Evolutionary conservation across 441 rosid species (phyloP), one percentile per base, ranked within the genome.

Genomic region (Theobroma grandiflorum): DNA sequence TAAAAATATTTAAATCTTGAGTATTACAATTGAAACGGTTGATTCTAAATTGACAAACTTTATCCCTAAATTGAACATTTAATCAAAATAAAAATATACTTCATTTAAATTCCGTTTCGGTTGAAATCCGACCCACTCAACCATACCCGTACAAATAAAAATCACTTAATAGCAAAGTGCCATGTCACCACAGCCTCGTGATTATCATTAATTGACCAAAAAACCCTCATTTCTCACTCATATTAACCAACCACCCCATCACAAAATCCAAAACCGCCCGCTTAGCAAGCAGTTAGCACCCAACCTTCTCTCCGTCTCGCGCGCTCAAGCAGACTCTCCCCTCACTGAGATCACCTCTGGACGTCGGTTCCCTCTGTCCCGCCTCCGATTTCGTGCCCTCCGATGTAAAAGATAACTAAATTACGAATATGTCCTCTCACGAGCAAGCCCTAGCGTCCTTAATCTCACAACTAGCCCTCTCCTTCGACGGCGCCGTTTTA

Each of bases 401-500:
- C n/a, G 63, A 63, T 64, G 79, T 76, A 33, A 38, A 52, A 16
- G 75, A 35, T 52, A 18, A 35, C 0, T 10, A 0, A 43, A 18
- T 62, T 62, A 79, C 12, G 14, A 50, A 0, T 2, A 95, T 92
- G 97, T 85, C 97, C 76, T 86, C 92, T 50, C 88, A 88, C 81
- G 95, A 92, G 77, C 95, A 87, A 71, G 93, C 93, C 61, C 33
- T 92, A 57, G 78, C 90, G 14, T 80, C 88, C 35, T 74, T 93
- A 18, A 77, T 92, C 72, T 73, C 89, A 61, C 93, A 89, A 38
- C 76, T 95, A 63, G 96, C 93, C 49, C 76, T 93, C 50, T 95
- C 99, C 61, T 91, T 87, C 78, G 99, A 96, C 87, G 98, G 99
- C 66, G 98, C 97, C 26, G 80, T 93, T 49, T 84, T 96, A 52